Conservation (phyloP, 768 basidiomycete species). For the Pulveroboletus sp. region DNA sequence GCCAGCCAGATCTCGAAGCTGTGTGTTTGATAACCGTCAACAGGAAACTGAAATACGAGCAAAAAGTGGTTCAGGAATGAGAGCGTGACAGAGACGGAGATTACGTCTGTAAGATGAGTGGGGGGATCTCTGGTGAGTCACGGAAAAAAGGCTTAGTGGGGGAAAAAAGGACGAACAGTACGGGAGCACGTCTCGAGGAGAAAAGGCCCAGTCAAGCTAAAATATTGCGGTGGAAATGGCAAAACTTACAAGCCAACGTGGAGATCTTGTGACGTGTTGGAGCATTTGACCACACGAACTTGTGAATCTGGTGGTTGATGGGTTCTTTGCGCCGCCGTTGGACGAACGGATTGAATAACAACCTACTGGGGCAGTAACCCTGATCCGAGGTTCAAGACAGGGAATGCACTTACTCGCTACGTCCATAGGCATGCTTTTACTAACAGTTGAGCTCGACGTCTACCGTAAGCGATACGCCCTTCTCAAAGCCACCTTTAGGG, state of each 20-base stretch:
- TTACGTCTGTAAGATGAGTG: conserved; percentile 37
- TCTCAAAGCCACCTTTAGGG: conserved; percentile 82
- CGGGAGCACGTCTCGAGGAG: conserved; percentile 45
- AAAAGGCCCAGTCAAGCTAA: conserved; percentile 1
- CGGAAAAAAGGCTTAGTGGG: neutral
- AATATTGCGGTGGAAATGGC: neutral
- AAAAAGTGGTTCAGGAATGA: conserved; percentile 71
- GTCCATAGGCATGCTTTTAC: conserved; percentile 86
- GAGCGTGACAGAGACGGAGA: conserved; percentile 66
- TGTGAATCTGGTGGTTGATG: conserved; percentile 76
- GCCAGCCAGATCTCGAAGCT: conserved; percentile 82
- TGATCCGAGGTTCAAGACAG: neutral
- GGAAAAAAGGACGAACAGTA: conserved; percentile 38
- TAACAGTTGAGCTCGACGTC: conserved; percentile 91
- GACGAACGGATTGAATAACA: conserved; percentile 82
- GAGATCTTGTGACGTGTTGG: conserved; percentile 83
- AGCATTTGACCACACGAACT: conserved; percentile 72
- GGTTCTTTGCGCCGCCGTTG: conserved; percentile 79
- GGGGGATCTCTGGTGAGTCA: neutral
- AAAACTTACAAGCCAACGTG: conserved; percentile 48
- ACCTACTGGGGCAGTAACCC: conserved; percentile 38
- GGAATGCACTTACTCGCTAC: conserved; percentile 43
- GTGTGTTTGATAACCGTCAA: conserved; percentile 76
- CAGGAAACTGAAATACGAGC: conserved; percentile 68
- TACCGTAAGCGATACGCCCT: conserved; percentile 85